These are phyloP conservation scores for Chaetoceros tenuissimus DNA, from an alignment of 108 stramenopile species.

Conservation along the genomic window DNA sequence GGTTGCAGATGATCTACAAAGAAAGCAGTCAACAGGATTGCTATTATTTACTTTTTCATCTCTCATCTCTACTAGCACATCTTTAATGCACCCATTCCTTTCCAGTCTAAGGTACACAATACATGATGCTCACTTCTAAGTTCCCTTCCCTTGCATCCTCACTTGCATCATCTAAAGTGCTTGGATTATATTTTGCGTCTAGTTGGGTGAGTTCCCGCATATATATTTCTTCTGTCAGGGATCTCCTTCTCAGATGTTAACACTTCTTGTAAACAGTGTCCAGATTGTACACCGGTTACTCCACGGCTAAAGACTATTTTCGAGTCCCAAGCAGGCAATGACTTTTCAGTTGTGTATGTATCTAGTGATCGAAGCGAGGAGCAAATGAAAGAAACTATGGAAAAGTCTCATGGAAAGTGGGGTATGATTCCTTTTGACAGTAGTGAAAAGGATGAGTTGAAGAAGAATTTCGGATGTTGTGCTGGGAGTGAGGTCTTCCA, in stretches of 20 bases:
- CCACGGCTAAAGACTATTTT: conserved; percentile 11
- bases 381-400: conserved; percentile 10
- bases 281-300: conserved; percentile 20
- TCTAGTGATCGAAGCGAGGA: conserved; percentile 17
- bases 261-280: conserved; percentile 25
- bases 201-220: too few species aligned
- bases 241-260: too few species aligned
- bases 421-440: conserved; percentile 21
- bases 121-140: background rate
- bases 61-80: too few species aligned
- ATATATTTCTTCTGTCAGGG: too few species aligned
- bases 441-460: conserved; percentile 13
- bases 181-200: background rate
- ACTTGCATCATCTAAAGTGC: background rate
- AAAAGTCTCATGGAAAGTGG: background rate
- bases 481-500: conserved; percentile 19
- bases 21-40: too few species aligned
- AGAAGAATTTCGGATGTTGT: conserved; percentile 28
- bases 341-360: conserved; percentile 29
- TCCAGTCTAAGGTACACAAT: too few species aligned
- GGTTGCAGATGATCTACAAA: too few species aligned
- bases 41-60: too few species aligned
- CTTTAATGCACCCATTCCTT: too few species aligned
- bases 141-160: background rate
- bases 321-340: background rate